Percentiles rank a stretch among this genome's conserved stretches.
These are phyloP conservation scores for Mesembryanthemum crystallinum DNA, from an alignment of 148 eudicot species.

Conservation along the genomic window DNA sequence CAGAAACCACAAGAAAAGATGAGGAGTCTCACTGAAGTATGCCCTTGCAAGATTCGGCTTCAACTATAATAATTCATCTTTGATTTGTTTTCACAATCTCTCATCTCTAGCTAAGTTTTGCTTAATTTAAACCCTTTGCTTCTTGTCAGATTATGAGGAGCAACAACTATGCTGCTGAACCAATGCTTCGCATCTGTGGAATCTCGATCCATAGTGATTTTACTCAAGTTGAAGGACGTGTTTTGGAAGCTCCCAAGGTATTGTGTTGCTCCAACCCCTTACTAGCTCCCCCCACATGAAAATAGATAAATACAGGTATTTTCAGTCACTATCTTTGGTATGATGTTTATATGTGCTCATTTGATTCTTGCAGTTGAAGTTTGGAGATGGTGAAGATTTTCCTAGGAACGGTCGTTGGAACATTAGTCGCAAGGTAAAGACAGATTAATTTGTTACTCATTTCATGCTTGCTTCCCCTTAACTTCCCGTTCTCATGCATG, in stretches of 20 bases:
- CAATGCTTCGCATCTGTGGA: constrained; percentile 20
- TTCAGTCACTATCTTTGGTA: too few relatives aligned
- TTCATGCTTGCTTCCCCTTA: background rate
- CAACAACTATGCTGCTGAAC: constrained; percentile 18
- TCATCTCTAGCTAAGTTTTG: background rate
- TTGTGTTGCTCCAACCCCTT: background rate
- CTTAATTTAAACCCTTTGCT: background rate
- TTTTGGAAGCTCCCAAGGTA: constrained; percentile 21
- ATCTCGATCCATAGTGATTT: constrained; percentile 8
- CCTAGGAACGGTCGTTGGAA: constrained; percentile 14
- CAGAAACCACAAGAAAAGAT: constrained; percentile 26
- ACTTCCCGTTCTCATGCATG: background rate
- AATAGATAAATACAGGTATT: too few relatives aligned
- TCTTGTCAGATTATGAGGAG: constrained; percentile 12
- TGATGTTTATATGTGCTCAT: background rate
- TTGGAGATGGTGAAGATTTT: constrained; percentile 8
- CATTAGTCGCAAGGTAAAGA: constrained; percentile 4
- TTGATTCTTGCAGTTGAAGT: background rate
- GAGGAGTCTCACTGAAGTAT: constrained; percentile 22
- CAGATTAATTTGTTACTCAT: background rate
- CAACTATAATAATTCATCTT: background rate
- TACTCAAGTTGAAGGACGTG: constrained; percentile 21
- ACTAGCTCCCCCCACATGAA: background rate
- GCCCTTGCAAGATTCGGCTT: background rate
- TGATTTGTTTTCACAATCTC: background rate